Percentiles rank a stretch among this genome's conserved stretches.
These are phyloP conservation scores for Solanum lignicaule DNA, from an alignment of 257 asterid species.

Conservation along the genomic window DNA sequence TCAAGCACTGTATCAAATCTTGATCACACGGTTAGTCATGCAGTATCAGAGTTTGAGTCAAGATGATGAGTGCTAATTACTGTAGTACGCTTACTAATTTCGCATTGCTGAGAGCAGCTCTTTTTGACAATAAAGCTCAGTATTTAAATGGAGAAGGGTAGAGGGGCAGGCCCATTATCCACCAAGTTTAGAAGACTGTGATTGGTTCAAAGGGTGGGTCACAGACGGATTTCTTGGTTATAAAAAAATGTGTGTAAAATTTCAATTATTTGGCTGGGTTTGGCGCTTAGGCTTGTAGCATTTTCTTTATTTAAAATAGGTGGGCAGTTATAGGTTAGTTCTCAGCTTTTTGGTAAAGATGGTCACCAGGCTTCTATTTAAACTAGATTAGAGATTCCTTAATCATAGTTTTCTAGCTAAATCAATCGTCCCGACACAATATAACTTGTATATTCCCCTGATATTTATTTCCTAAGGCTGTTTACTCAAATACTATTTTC, in stretches of 20 bases:
- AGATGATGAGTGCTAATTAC: not conserved
- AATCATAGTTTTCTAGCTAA: not conserved
- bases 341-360: not conserved
- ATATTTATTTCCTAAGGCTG: not conserved
- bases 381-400: not conserved
- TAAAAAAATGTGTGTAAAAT: not conserved
- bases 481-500: not conserved
- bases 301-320: not conserved
- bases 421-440: not conserved
- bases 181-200: not conserved
- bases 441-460: not conserved
- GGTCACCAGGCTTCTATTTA: not conserved
- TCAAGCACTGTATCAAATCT: conserved; percentile 74
- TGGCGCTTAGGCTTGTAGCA: not conserved
- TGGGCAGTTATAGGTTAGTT: not conserved
- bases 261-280: not conserved
- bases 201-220: not conserved
- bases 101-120: not conserved
- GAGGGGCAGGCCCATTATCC: not conserved
- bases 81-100: not conserved
- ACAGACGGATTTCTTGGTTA: not conserved
- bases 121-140: not conserved
- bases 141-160: not conserved
- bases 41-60: conserved; percentile 1
- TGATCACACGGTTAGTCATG: conserved; percentile 55